Percentiles rank a stretch among this genome's conserved stretches.
Conservation (phyloP, 805 yeast genomes). For the Ogataea allantospora region DNA sequence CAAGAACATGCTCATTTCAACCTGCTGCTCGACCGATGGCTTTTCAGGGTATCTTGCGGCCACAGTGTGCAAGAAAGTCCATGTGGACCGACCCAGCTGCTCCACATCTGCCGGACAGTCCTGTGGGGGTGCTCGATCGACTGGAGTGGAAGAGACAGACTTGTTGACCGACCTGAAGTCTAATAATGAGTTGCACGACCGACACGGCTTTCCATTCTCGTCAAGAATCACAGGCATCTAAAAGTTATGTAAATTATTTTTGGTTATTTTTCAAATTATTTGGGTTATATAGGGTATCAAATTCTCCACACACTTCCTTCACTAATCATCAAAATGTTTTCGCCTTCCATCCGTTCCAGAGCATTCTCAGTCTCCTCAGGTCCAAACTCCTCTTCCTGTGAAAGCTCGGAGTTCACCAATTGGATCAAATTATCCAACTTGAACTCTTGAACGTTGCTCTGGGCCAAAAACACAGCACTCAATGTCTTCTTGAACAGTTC, state of each 20-base stretch:
- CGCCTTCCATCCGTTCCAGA: slow-evolving; percentile 39
- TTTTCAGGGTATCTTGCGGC: slow-evolving; percentile 84
- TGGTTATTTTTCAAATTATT: not conserved
- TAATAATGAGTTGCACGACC: slow-evolving; percentile 77
- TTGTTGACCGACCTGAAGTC: slow-evolving; percentile 67
- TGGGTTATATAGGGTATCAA: slow-evolving; percentile 11
- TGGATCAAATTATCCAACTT: slow-evolving; percentile 25
- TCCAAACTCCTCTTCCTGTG: slow-evolving; percentile 47
- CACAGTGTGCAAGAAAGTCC: slow-evolving; percentile 88
- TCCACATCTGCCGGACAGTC: slow-evolving; percentile 87
- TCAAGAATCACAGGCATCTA: slow-evolving; percentile 53
- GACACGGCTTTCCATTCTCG: slow-evolving; percentile 95
- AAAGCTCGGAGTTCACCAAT: slow-evolving; percentile 29
- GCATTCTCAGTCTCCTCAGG: slow-evolving; percentile 45
- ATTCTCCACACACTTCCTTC: slow-evolving; percentile 50
- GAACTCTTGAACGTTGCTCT: slow-evolving; percentile 40
- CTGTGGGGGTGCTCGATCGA: slow-evolving; percentile 23
- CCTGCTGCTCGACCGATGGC: slow-evolving; percentile 62
- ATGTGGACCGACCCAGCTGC: slow-evolving; percentile 76
- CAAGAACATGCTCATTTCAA: slow-evolving; percentile 69
- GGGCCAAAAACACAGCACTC: slow-evolving; percentile 41
- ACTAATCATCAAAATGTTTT: slow-evolving; percentile 47
- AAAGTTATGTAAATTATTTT: not conserved
- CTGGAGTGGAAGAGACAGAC: no score
- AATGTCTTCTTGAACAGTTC: slow-evolving; percentile 45